Evolutionary conservation across 768 basidiomycete species (phyloP).

Genomic region (Boletus rufocinnamomeus): DNA sequence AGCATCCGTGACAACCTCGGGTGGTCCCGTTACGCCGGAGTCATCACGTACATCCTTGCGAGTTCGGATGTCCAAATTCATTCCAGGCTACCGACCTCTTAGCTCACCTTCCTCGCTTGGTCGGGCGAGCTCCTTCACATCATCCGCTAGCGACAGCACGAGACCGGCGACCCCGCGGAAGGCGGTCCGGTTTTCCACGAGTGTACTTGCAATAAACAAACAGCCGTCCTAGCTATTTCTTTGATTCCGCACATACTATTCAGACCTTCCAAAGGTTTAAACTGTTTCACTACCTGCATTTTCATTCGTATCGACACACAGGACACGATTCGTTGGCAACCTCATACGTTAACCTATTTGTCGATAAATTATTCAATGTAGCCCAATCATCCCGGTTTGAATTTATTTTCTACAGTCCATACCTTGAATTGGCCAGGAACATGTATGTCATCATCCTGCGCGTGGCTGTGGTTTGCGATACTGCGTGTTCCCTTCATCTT

Average conservation of each 20-base stretch:
- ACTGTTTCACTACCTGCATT: conserved; percentile 24
- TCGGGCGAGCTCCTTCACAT: conserved; percentile 33
- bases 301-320: conserved; percentile 22
- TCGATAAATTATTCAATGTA: conserved; percentile 36
- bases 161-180: conserved; percentile 53
- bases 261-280: conserved; percentile 3
- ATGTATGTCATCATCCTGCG: conserved; percentile 25
- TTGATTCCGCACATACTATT: conserved; percentile 5
- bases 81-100: conserved; percentile 44
- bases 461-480: conserved; percentile 32
- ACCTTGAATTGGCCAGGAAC: conserved; percentile 2
- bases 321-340: conserved; percentile 21
- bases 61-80: conserved; percentile 53
- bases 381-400: conserved; percentile 20
- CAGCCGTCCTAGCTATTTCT: conserved; percentile 17
- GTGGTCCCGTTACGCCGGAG: conserved; percentile 25
- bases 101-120: conserved; percentile 38
- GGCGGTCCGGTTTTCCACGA: conserved; percentile 61
- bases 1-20: conserved; percentile 41
- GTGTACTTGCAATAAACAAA: conserved; percentile 36
- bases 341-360: conserved; percentile 25
- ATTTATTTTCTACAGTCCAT: conserved; percentile 3
- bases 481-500: not conserved
- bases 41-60: conserved; percentile 42
- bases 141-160: conserved; percentile 36